A percentile compares a stretch with the other conserved stretches of the same genome.
phyloP scores from a whole-genome alignment of 2,329 filamentous ascomycete species.

The Dactylellina leptospora region DNA sequence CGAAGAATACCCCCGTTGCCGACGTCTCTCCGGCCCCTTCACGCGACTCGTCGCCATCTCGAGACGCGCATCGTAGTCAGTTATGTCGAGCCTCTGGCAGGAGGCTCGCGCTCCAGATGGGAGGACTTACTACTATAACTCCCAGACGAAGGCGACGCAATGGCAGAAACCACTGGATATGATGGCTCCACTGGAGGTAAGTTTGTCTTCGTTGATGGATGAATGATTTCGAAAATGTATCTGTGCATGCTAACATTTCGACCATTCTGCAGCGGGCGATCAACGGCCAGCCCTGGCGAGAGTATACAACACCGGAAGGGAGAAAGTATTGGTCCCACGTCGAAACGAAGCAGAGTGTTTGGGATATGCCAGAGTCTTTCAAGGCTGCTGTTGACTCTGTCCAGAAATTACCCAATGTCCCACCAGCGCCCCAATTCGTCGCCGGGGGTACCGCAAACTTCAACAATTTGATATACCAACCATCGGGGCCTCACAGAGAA shows the following conservation, averaged over 20 bases:
- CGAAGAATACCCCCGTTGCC: neutral
- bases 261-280: conserved; percentile 72
- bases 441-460: conserved; percentile 66
- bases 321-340: conserved; percentile 96
- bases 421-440: conserved; percentile 65
- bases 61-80: conserved; percentile 32
- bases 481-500: conserved; percentile 43
- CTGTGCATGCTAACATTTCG: conserved; percentile 44
- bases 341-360: conserved; percentile 88
- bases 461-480: conserved; percentile 54
- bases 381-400: conserved; percentile 73
- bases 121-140: conserved; percentile 89
- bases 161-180: conserved; percentile 94
- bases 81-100: conserved; percentile 73
- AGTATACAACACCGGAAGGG: conserved; percentile 85
- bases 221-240: too few species aligned
- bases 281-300: conserved; percentile 86
- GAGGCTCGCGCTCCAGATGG: conserved; percentile 83
- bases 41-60: conserved; percentile 28
- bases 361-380: conserved; percentile 89
- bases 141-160: conserved; percentile 83
- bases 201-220: too few species aligned
- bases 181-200: conserved; percentile 82
- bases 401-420: conserved; percentile 52
- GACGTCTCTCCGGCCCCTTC: neutral